These are phyloP conservation scores for Psilocybe mexicana DNA, from an alignment of 1,284 basidiomycete species.

Conservation along the genomic window DNA sequence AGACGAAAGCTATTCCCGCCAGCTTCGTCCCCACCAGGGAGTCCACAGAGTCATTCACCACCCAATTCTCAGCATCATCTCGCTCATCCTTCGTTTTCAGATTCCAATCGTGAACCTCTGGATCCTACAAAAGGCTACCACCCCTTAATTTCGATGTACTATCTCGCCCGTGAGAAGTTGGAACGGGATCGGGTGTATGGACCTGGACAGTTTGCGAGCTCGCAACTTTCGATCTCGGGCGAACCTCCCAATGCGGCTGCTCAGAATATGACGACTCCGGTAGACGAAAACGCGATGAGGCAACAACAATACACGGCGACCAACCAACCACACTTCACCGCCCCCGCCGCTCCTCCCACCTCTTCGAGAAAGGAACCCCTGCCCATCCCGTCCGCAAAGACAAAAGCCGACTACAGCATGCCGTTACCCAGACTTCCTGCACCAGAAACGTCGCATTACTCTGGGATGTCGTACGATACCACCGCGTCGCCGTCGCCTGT, in stretches of 20 bases:
- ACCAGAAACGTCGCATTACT: conserved; percentile 78
- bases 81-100: conserved; percentile 44
- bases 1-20: conserved; percentile 85
- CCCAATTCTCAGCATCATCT: conserved; percentile 57
- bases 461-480: conserved; percentile 73
- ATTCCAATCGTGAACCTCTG: conserved; percentile 48
- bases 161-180: conserved; percentile 92
- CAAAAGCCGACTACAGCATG: conserved; percentile 78
- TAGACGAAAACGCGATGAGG: conserved; percentile 23
- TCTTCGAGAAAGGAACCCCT: conserved; percentile 18
- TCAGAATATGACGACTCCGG: conserved; percentile 22
- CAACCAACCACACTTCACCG: conserved; percentile 26
- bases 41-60: conserved; percentile 44
- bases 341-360: conserved; percentile 21
- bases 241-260: conserved; percentile 21
- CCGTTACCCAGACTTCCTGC: conserved; percentile 78
- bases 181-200: conserved; percentile 94
- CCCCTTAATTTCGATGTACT: conserved; percentile 95
- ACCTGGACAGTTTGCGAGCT: conserved; percentile 91
- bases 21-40: conserved; percentile 47
- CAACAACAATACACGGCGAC: conserved; percentile 24
- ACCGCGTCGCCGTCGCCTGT: conserved; percentile 57
- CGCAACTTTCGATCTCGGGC: conserved; percentile 60
- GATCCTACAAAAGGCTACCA: conserved; percentile 95
- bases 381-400: conserved; percentile 22